Conservation (phyloP, 306 rosid species). For the Inga oerstediana region DNA sequence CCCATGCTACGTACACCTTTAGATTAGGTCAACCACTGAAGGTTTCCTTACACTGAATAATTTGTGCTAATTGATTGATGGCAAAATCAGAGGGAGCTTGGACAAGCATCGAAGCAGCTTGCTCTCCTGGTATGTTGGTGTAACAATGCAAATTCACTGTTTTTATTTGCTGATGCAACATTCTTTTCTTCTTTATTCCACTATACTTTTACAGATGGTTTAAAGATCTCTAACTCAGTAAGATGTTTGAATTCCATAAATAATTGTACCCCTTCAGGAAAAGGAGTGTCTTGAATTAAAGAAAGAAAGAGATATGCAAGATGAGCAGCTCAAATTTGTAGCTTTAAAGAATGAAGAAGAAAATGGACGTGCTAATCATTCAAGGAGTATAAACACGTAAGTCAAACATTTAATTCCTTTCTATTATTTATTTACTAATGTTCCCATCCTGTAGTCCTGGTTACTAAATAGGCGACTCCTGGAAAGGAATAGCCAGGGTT, state of each 20-base stretch:
- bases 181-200: background rate
- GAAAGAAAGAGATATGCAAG: slow-evolving; percentile 61
- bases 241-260: slow-evolving; percentile 26
- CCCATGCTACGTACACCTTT: slow-evolving; percentile 3
- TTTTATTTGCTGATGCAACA: slow-evolving; percentile 11
- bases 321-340: slow-evolving; percentile 42
- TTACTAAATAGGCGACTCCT: background rate
- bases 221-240: slow-evolving; percentile 14
- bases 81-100: slow-evolving; percentile 75
- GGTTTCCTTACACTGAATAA: slow-evolving; percentile 25
- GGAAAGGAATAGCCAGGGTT: slow-evolving; percentile 30
- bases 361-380: slow-evolving; percentile 33
- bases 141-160: background rate
- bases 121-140: slow-evolving; percentile 55
- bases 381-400: slow-evolving; percentile 54
- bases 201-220: background rate
- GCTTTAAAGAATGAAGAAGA: slow-evolving; percentile 46
- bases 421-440: slow-evolving; percentile 2
- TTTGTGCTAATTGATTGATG: slow-evolving; percentile 38
- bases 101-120: slow-evolving; percentile 56
- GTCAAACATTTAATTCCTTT: slow-evolving; percentile 27
- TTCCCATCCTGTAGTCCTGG: slow-evolving; percentile 1
- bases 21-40: slow-evolving; percentile 7
- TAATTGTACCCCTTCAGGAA: slow-evolving; percentile 61
- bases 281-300: slow-evolving; percentile 64